Percentiles rank a stretch among this genome's conserved stretches.
Evolutionary conservation across 306 rosid species (phyloP).

Genomic region (Amphicarpaea edgeworthii): DNA sequence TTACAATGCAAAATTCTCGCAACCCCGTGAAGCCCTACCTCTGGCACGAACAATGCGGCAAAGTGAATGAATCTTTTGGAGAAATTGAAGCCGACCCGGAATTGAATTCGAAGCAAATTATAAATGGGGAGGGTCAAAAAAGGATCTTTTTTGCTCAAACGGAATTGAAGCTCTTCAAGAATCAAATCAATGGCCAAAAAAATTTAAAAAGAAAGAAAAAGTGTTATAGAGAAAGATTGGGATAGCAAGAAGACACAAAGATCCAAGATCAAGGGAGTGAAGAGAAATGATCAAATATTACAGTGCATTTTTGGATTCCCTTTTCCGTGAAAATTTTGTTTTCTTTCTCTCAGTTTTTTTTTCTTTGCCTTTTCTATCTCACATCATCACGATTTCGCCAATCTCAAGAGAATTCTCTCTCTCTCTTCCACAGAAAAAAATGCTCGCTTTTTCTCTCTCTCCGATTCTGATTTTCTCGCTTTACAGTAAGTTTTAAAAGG

Average conservation of each 20-base stretch:
- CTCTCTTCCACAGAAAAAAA: slow-evolving; percentile 13
- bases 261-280: slow-evolving; percentile 37
- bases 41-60: slow-evolving; percentile 25
- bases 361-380: slow-evolving; percentile 9
- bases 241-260: slow-evolving; percentile 17
- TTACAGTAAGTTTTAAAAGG: neutral
- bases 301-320: slow-evolving; percentile 28
- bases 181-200: slow-evolving; percentile 20
- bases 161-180: slow-evolving; percentile 30
- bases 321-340: slow-evolving; percentile 31
- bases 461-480: slow-evolving; percentile 24
- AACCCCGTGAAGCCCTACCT: slow-evolving; percentile 49
- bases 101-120: slow-evolving; percentile 24
- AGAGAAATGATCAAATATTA: slow-evolving; percentile 38
- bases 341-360: neutral
- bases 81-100: slow-evolving; percentile 46
- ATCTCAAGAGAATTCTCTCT: slow-evolving; percentile 33
- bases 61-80: slow-evolving; percentile 20
- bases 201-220: neutral
- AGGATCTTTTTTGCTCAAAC: slow-evolving; percentile 13
- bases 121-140: slow-evolving; percentile 34
- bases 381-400: slow-evolving; percentile 36
- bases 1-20: slow-evolving; percentile 44
- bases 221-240: slow-evolving; percentile 23
- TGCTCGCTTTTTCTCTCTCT: slow-evolving; percentile 36